Evolutionary conservation across 192 early-diverging fungal species (phyloP), one percentile per base, ranked within the genome.

Genomic region (Polychytrium aggregatum): DNA sequence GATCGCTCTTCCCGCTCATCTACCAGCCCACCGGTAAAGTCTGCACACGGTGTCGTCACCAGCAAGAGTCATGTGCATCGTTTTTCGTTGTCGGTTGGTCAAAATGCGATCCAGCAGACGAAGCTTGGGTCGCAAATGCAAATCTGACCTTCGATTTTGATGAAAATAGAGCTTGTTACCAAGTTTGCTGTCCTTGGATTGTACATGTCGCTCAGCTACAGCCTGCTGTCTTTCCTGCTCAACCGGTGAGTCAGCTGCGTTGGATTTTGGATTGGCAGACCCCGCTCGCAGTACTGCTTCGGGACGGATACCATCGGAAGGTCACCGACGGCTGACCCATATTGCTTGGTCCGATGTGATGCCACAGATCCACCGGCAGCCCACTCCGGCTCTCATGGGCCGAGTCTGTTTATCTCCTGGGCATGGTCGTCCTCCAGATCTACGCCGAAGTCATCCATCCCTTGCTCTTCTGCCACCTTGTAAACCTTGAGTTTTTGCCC

Each of bases 401-500:
- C 18, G 82, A 86, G 61, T 48, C 52, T 6, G 40, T 68, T n/a
- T 87, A 87, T 42, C 10, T 85, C 11, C 45, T 51, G 43, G 82
- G 78, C 21, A 59, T 72, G 46, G 34, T 75, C 2, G 48, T 55
- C 13, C 46, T 85, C 6, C 72, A 73, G 21, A 22, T 80, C 3
- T 84, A 82, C 41, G 63, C 59, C 16, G 67, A 68, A 21, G 28
- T 82, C n/a, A 30, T 70, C 8, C 82, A 83, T 38, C 60, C 70
- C 22, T 13, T 72, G 9, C 22, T 79, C 7, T 71, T 78, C 63
- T 55, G 68, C 5, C n/a, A n/a, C n/a, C 45, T 52, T 57, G 68
- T 68, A 0, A 61, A 59, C 26, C 45, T 86, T 33, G 74, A 75
- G 51, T 92, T 95, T 48, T 50, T 95, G 52, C 87, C 88, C 16